A percentile compares a stretch with the other conserved stretches of the same genome.
Evolutionary conservation across 2,329 filamentous ascomycete genomes (phyloP).

Genomic region (Aspergillus floridensis): DNA sequence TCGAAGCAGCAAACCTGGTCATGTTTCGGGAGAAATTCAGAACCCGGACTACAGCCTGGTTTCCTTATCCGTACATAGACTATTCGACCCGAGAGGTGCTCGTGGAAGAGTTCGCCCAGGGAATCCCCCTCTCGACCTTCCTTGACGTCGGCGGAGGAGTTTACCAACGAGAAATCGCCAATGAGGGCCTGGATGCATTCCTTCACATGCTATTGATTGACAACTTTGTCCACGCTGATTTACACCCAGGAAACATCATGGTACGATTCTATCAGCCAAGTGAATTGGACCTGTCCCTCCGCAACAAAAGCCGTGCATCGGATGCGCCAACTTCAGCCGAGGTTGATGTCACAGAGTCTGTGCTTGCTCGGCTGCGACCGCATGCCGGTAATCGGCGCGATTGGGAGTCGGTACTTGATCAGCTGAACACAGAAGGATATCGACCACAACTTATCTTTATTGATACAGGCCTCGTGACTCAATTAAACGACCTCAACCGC

Average conservation of each 20-base stretch:
- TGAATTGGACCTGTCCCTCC: constrained; percentile 63
- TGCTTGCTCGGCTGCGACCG: constrained; percentile 75
- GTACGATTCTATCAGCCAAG: constrained; percentile 92
- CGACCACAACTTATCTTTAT: constrained; percentile 95
- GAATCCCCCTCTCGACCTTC: constrained; percentile 86
- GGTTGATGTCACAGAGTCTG: constrained; percentile 80
- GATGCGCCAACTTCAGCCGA: constrained; percentile 50
- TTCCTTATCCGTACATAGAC: constrained; percentile 88
- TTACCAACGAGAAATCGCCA: constrained; percentile 90
- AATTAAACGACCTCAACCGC: constrained; percentile 82
- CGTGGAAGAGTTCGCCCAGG: constrained; percentile 93
- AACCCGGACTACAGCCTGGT: constrained; percentile 87
- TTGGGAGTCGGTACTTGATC: constrained; percentile 71
- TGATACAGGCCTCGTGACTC: constrained; percentile 91
- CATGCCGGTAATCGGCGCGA: constrained; percentile 63
- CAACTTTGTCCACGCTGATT: constrained; percentile 94
- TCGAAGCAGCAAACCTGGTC: constrained; percentile 84
- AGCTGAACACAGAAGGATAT: constrained; percentile 84
- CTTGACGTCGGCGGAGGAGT: constrained; percentile 86
- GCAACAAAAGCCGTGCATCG: constrained; percentile 41
- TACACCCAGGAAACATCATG: constrained; percentile 99
- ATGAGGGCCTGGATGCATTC: constrained; percentile 93
- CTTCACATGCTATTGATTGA: constrained; percentile 94
- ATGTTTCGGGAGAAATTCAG: constrained; percentile 90
- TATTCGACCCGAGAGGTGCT: constrained; percentile 91